These are phyloP conservation scores for Lotmaria passim DNA, from an alignment of 208 protist species.

Conservation along the genomic window DNA sequence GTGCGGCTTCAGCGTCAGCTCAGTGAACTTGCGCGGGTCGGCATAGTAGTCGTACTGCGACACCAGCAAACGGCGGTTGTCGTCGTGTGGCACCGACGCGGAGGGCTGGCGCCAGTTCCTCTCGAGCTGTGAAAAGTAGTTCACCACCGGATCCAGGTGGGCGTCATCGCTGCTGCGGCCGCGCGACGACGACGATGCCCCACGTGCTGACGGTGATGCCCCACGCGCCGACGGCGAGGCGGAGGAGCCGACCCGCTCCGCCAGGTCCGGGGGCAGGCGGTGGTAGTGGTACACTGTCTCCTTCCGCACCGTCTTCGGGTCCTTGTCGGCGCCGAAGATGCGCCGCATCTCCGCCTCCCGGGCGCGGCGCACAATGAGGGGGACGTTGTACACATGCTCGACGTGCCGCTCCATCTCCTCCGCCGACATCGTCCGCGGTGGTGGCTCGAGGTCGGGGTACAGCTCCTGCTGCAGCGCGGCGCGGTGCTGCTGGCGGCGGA, in stretches of 20 bases:
- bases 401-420: conserved; percentile 59
- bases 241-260: conserved; percentile 1
- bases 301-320: conserved; percentile 14
- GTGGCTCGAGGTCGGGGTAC: conserved; percentile 42
- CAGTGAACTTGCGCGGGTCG: conserved; percentile 36
- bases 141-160: conserved; percentile 15
- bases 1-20: conserved; percentile 31
- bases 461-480: conserved; percentile 65
- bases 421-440: conserved; percentile 25
- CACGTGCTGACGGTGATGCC: conserved; percentile 6
- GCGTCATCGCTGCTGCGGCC: conserved; percentile 12
- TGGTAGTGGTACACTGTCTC: conserved; percentile 37
- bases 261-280: conserved; percentile 18
- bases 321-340: conserved; percentile 48
- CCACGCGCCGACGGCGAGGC: conserved; percentile 12
- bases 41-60: conserved; percentile 61
- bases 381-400: conserved; percentile 71
- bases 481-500: conserved; percentile 72
- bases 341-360: conserved; percentile 44
- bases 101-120: conserved; percentile 65
- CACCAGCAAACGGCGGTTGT: conserved; percentile 57
- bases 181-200: conserved; percentile 11
- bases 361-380: conserved; percentile 41
- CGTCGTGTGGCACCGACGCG: conserved; percentile 48
- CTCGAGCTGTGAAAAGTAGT: conserved; percentile 40